Percentiles rank a stretch among this genome's conserved stretches.
Evolutionary conservation across 2,329 filamentous ascomycete genomes (phyloP).

Genomic region (Cadophora gregata): DNA sequence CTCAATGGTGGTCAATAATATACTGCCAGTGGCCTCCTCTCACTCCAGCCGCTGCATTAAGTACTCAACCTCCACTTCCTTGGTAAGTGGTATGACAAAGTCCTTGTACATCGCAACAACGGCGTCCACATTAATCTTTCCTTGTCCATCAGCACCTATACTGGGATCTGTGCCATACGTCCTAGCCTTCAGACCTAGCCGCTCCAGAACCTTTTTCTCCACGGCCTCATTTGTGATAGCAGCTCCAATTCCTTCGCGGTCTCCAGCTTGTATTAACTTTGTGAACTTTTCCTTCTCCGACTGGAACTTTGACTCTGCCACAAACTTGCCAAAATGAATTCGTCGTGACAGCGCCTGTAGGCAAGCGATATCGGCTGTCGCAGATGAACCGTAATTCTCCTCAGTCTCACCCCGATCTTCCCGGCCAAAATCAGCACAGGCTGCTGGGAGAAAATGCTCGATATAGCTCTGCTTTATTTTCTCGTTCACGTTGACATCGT

Average conservation of each 20-base stretch:
- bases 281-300: conserved; percentile 83
- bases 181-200: conserved; percentile 84
- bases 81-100: conserved; percentile 96
- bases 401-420: conserved; percentile 82
- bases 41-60: conserved; percentile 81
- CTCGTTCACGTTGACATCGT: conserved; percentile 88
- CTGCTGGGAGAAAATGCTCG: conserved; percentile 79
- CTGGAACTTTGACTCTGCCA: conserved; percentile 93
- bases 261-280: conserved; percentile 78
- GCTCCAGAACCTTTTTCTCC: conserved; percentile 88
- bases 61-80: conserved; percentile 97
- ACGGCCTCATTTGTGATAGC: conserved; percentile 91
- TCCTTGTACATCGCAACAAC: conserved; percentile 90
- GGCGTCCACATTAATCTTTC: conserved; percentile 91
- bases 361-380: conserved; percentile 87
- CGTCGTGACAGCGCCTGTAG: conserved; percentile 88
- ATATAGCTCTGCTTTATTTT: conserved; percentile 88
- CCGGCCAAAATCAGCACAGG: conserved; percentile 79
- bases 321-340: conserved; percentile 98
- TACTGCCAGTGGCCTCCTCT: conserved; percentile 28
- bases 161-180: conserved; percentile 94
- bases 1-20: conserved; percentile 59
- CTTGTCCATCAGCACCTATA: conserved; percentile 59
- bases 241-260: conserved; percentile 81
- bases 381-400: conserved; percentile 95